Base-by-base conservation (phyloP, 108 stramenopile genomes). In the Conticribra weissflogii region DNA sequence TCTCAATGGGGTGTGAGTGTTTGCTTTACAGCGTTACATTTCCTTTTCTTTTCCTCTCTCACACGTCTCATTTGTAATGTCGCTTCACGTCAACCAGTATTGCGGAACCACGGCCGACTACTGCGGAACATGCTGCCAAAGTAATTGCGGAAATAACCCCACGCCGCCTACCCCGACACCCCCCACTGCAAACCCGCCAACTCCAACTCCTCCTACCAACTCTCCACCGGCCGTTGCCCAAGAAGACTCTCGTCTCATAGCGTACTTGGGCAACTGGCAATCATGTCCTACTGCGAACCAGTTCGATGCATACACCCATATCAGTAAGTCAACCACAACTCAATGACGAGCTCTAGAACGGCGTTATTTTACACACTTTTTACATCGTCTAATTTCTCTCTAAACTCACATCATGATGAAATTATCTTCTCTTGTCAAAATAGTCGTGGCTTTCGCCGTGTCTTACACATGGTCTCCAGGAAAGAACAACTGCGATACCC, bases 241-340 rank as follows among this genome's bases (percentile, higher is more conserved):
- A 12, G 73, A 47, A 2, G 68, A 75, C 44, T 76, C 73, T n/a
- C 68, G 74, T 0, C 22, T 81, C 30, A 78, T 84, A 52, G 83
- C 83, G 0, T 84, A 78, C 45, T 22, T 84, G 12, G 79, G 80
- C 5, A 84, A 84, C 48, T 84, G 80, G 80, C 71, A 81, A 44
- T 12, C 71, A 1, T 83, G 82, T 61, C 83, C 83, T 0, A 81
- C 71, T 1, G 50, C 48, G 2, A 66, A 34, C 23, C 80, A 84
- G 24, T 0, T 74, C 17, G 66, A 57, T 17, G 63, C 74, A 18
- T 84, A 84, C 36, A 81, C 83, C 0, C 83, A 84, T 36, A 31
- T 65, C 3, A n/a, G 50, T 51, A 16, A 21, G 50, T 22, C 4
- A 51, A 51, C 19, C 5, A 12, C 5, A 41, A 9, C 36, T 12